A percentile compares a stretch with the other conserved stretches of the same genome.
phyloP scores from a whole-genome alignment of 176 grass and related monocot species.

The Areca catechu region DNA sequence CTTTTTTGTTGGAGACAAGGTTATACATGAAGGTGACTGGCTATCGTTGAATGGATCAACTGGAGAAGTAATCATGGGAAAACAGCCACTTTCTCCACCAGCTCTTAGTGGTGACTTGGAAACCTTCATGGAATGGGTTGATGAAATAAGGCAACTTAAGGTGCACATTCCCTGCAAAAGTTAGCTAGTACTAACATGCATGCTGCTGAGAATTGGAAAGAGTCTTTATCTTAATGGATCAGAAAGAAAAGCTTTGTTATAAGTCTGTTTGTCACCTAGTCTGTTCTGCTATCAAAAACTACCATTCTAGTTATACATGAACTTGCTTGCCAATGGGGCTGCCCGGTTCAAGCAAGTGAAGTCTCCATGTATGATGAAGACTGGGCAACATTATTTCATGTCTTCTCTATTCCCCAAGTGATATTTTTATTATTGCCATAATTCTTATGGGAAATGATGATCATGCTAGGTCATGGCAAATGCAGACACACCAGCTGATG shows the following conservation, averaged over 20 bases:
- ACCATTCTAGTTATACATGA: too few relatives aligned
- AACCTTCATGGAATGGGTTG: conserved; percentile 94
- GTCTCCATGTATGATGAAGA: too few relatives aligned
- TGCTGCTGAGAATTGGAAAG: too few relatives aligned
- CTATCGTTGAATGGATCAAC: conserved; percentile 94
- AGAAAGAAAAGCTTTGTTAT: too few relatives aligned
- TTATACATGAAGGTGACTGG: conserved; percentile 76
- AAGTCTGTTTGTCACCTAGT: too few relatives aligned
- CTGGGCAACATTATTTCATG: too few relatives aligned
- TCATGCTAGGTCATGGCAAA: conserved; percentile 87
- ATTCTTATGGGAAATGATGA: neutral
- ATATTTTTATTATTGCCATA: too few relatives aligned
- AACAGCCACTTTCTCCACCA: conserved; percentile 75
- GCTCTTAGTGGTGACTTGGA: conserved; percentile 80
- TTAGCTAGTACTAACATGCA: neutral
- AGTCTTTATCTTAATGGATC: neutral
- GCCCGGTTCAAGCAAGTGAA: too few relatives aligned
- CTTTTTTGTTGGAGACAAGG: conserved; percentile 41
- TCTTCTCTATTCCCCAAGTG: too few relatives aligned
- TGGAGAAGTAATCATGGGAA: conserved; percentile 88
- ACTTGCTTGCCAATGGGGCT: too few relatives aligned
- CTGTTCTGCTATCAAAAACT: too few relatives aligned
- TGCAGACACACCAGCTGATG: conserved; percentile 93
- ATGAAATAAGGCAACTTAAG: conserved; percentile 83
- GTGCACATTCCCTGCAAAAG: conserved; percentile 23